These are phyloP conservation scores for Trichoderma sp. DNA, from an alignment of 2,329 filamentous ascomycete species.

Conservation along the genomic window DNA sequence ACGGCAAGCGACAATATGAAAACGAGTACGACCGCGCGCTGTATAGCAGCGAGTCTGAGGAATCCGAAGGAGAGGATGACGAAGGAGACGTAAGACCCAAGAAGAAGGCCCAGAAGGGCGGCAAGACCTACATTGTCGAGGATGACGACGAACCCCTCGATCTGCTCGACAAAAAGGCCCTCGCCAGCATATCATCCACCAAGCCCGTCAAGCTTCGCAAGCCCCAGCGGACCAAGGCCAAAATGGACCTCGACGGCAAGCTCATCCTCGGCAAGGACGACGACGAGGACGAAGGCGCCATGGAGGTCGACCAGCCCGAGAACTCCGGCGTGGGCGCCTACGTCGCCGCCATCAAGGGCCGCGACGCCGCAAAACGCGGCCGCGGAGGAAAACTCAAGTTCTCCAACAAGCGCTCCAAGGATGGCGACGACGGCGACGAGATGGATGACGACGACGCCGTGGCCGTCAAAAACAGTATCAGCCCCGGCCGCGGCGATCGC, in stretches of 20 bases:
- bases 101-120: slow-evolving; percentile 61
- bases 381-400: slow-evolving; percentile 72
- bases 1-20: slow-evolving; percentile 68
- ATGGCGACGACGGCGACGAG: slow-evolving; percentile 55
- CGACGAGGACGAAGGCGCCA: slow-evolving; percentile 56
- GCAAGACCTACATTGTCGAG: slow-evolving; percentile 86
- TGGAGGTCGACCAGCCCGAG: slow-evolving; percentile 66
- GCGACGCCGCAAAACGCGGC: slow-evolving; percentile 66
- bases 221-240: slow-evolving; percentile 63
- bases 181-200: slow-evolving; percentile 91
- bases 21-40: slow-evolving; percentile 97
- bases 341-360: slow-evolving; percentile 69
- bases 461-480: slow-evolving; percentile 56
- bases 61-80: slow-evolving; percentile 56
- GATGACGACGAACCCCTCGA: slow-evolving; percentile 94
- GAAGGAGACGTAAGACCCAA: slow-evolving; percentile 53
- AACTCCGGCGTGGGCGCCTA: slow-evolving; percentile 68
- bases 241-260: slow-evolving; percentile 77
- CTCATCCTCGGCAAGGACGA: slow-evolving; percentile 69
- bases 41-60: slow-evolving; percentile 76
- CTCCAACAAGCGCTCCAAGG: slow-evolving; percentile 61
- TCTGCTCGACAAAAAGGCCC: slow-evolving; percentile 82
- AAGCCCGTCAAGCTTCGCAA: slow-evolving; percentile 71
- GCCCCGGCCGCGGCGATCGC: slow-evolving; percentile 43
- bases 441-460: slow-evolving; percentile 59